Percentiles rank a stretch among this genome's conserved stretches.
These are phyloP conservation scores for Neopestalotiopsis clavispora DNA, from an alignment of 2,329 filamentous ascomycete species.

Conservation along the genomic window DNA sequence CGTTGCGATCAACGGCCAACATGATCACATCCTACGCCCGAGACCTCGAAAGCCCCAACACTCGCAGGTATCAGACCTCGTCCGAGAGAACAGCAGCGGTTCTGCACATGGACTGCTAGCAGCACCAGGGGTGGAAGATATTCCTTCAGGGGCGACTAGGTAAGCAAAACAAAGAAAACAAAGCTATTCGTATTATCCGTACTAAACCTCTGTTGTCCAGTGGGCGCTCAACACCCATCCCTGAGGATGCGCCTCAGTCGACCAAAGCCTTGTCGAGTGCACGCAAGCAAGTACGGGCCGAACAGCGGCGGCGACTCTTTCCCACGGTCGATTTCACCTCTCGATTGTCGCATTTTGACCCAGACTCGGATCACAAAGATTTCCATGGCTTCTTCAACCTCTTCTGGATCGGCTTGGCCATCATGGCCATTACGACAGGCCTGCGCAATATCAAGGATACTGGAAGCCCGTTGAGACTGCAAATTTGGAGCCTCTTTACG, in stretches of 20 bases:
- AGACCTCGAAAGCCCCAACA: conserved; percentile 56
- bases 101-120: conserved; percentile 37
- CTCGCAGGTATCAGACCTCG: conserved; percentile 49
- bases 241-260: conserved; percentile 91
- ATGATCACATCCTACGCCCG: conserved; percentile 53
- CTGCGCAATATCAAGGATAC: conserved; percentile 93
- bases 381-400: conserved; percentile 98
- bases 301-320: conserved; percentile 84
- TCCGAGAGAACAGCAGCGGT: conserved; percentile 46
- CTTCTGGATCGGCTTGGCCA: conserved; percentile 95
- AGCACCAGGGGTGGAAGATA: background rate
- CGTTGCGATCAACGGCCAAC: conserved; percentile 29
- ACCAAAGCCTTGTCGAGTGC: conserved; percentile 84
- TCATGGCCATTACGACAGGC: conserved; percentile 96
- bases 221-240: conserved; percentile 81
- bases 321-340: conserved; percentile 91
- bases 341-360: conserved; percentile 94
- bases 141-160: background rate
- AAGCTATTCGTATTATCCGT: conserved; percentile 18
- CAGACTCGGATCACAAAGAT: conserved; percentile 87
- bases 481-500: conserved; percentile 88
- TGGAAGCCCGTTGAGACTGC: conserved; percentile 80
- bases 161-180: conserved; percentile 11
- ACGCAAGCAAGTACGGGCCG: conserved; percentile 80
- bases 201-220: conserved; percentile 48